Evolutionary conservation across 306 rosid species (phyloP).

Genomic region (Casuarina glauca): DNA sequence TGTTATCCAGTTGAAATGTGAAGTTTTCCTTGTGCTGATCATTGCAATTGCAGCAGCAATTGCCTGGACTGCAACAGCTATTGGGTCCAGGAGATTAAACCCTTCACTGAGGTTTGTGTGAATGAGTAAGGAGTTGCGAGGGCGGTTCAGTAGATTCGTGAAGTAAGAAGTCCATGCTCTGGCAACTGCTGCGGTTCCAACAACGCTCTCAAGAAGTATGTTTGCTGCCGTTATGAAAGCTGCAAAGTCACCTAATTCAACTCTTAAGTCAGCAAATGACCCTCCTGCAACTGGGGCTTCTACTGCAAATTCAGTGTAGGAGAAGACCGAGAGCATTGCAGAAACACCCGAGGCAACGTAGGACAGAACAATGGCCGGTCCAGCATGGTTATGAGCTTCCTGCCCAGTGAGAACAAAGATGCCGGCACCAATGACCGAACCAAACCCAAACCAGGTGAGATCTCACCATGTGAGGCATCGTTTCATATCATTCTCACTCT

Average conservation of each 20-base stretch:
- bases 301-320: constrained; percentile 75
- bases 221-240: constrained; percentile 82
- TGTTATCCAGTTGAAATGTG: constrained; percentile 65
- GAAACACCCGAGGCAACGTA: constrained; percentile 71
- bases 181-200: constrained; percentile 66
- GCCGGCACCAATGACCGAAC: constrained; percentile 75
- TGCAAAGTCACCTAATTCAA: constrained; percentile 75
- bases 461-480: constrained; percentile 73
- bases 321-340: constrained; percentile 81
- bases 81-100: constrained; percentile 67
- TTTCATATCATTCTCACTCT: constrained; percentile 61
- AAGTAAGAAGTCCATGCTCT: constrained; percentile 86
- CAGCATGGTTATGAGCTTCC: constrained; percentile 59
- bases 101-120: constrained; percentile 46
- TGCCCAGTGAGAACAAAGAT: constrained; percentile 75
- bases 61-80: constrained; percentile 52
- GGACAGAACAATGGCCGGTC: constrained; percentile 68
- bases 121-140: constrained; percentile 46
- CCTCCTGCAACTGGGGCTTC: constrained; percentile 82
- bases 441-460: constrained; percentile 79
- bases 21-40: constrained; percentile 68
- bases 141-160: constrained; percentile 54
- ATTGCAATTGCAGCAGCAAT: constrained; percentile 45
- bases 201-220: constrained; percentile 65
- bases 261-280: constrained; percentile 73